phyloP scores from a whole-genome alignment of 148 eudicot species.

The Limonium bicolor region DNA sequence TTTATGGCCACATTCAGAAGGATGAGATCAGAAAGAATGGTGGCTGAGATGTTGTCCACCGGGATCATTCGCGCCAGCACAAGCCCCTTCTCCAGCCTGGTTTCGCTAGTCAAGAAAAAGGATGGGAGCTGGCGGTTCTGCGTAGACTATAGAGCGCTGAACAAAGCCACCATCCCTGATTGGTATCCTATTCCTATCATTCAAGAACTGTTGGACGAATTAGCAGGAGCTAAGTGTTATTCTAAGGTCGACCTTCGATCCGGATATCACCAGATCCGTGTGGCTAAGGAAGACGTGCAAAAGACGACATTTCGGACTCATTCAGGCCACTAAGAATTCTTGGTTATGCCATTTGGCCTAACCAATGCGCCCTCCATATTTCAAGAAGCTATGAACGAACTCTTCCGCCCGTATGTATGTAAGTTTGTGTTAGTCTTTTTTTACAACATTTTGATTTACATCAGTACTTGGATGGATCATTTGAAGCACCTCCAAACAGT shows the following conservation, averaged over 20 bases:
- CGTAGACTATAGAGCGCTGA: neutral
- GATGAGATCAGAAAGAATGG: no score
- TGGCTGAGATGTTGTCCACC: no score
- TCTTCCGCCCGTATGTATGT: neutral
- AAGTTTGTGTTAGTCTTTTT: neutral
- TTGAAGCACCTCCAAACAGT: neutral
- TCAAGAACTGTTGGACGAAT: constrained; percentile 1
- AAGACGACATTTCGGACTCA: neutral
- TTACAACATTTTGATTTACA: neutral
- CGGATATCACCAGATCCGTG: neutral
- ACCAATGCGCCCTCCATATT: constrained; percentile 2
- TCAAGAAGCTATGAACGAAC: neutral
- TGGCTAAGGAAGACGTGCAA: neutral
- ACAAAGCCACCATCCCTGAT: neutral
- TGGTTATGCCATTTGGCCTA: constrained; percentile 4
- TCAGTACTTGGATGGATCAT: neutral
- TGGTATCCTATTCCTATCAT: neutral
- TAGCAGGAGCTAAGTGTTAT: neutral
- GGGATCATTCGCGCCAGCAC: no score
- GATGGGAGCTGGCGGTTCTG: no score
- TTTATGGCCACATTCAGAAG: no score
- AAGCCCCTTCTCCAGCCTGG: no score
- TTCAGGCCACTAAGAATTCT: neutral
- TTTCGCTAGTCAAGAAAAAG: no score
- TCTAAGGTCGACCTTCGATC: neutral